A percentile compares a stretch with the other conserved stretches of the same genome.
Conservation (phyloP, 148 eudicot genomes). For the Arbutus unedo region DNA sequence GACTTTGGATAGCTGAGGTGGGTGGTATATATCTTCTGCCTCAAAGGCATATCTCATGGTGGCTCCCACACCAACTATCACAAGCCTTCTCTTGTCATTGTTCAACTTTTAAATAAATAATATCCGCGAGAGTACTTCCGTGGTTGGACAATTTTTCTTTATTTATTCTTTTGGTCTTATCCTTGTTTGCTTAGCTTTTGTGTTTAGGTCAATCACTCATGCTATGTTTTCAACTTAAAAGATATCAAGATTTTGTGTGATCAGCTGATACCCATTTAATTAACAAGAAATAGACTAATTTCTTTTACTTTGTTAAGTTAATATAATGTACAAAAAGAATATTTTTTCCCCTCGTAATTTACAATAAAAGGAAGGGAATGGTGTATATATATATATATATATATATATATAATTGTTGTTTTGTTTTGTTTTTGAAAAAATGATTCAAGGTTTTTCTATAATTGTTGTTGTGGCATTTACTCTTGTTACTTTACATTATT, state of each 20-base stretch:
- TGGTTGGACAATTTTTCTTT: not conserved
- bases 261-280: no score
- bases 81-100: not conserved
- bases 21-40: constrained; percentile 6
- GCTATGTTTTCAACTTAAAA: not conserved
- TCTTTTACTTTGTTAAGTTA: no score
- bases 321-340: no score
- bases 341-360: no score
- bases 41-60: not conserved
- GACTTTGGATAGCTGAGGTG: constrained; percentile 14
- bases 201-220: not conserved
- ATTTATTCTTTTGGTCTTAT: not conserved
- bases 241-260: no score
- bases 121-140: no score
- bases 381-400: not conserved
- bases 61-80: not conserved
- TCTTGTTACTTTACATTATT: not conserved
- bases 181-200: not conserved
- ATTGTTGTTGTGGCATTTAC: not conserved
- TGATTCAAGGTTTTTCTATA: not conserved
- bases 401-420: no score
- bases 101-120: not conserved
- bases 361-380: not conserved
- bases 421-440: not conserved
- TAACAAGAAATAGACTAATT: no score